Evolutionary conservation across 176 grass and related monocot genomes (phyloP).

Genomic region (Pharus latifolius): DNA sequence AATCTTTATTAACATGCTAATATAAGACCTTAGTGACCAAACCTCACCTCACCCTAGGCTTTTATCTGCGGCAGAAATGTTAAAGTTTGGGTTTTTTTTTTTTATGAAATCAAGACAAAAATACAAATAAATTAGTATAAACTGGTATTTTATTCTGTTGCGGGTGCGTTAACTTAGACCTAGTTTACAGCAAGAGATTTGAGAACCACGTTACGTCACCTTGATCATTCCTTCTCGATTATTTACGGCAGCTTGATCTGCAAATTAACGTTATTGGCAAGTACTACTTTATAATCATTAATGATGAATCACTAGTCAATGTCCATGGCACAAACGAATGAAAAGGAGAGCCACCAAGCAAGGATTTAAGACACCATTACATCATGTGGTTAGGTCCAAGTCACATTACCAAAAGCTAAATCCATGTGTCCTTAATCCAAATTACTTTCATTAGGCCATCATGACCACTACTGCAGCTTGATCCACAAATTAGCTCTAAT

Average conservation of each 20-base stretch:
- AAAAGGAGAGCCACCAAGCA: slow-evolving; percentile 25
- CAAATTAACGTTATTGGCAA: slow-evolving; percentile 23
- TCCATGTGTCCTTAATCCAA: slow-evolving; percentile 8
- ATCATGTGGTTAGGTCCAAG: slow-evolving; percentile 40
- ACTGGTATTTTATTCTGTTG: too few relatives aligned
- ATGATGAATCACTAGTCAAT: slow-evolving; percentile 20
- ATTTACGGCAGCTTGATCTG: slow-evolving; percentile 18
- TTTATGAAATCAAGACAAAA: too few relatives aligned
- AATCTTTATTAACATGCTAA: too few relatives aligned
- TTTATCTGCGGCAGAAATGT: too few relatives aligned
- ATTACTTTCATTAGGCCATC: slow-evolving; percentile 4
- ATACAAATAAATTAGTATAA: too few relatives aligned
- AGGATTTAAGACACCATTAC: slow-evolving; percentile 8
- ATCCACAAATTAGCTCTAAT: slow-evolving; percentile 30
- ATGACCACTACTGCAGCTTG: slow-evolving; percentile 17
- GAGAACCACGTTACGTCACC: neutral
- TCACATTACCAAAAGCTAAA: slow-evolving; percentile 29
- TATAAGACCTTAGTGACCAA: too few relatives aligned
- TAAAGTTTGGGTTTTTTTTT: too few relatives aligned
- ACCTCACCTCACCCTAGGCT: too few relatives aligned
- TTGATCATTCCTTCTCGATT: too few relatives aligned
- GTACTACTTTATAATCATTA: slow-evolving; percentile 22
- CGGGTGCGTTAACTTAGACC: too few relatives aligned
- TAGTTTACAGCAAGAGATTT: too few relatives aligned
- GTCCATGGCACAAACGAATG: slow-evolving; percentile 15